These are phyloP conservation scores for Penicillium bovifimosum DNA, from an alignment of 495 filamentous ascomycete species.

Conservation along the genomic window DNA sequence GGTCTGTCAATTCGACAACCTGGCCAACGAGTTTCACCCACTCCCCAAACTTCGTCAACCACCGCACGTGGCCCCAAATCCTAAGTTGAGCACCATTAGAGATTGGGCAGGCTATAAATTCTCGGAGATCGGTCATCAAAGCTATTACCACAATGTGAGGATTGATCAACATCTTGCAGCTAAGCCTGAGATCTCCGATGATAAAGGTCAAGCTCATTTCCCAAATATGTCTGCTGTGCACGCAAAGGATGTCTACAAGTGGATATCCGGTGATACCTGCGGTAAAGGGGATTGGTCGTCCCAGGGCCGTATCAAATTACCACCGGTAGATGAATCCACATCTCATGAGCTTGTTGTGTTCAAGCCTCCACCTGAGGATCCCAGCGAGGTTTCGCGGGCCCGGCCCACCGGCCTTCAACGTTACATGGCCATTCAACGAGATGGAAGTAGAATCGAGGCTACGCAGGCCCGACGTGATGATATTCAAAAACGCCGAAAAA, in stretches of 20 bases:
- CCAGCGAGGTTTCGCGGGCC: neutral
- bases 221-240: neutral
- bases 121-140: constrained; percentile 12
- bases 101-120: constrained; percentile 25
- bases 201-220: neutral
- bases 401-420: neutral
- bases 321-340: neutral
- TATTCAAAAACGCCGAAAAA: neutral
- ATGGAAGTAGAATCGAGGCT: neutral
- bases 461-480: neutral
- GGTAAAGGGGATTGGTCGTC: neutral
- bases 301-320: neutral
- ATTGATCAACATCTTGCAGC: constrained; percentile 3
- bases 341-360: neutral
- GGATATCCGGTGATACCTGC: neutral
- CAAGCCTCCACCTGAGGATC: neutral
- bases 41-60: neutral
- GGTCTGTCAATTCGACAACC: neutral
- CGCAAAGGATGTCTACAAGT: neutral
- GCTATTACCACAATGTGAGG: neutral
- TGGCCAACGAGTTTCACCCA: neutral
- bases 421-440: neutral
- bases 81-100: constrained; percentile 1
- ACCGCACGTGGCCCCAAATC: neutral
- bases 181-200: neutral